These are phyloP conservation scores for Fusarium begoniae DNA, from an alignment of 2,329 filamentous ascomycete species.

Conservation along the genomic window DNA sequence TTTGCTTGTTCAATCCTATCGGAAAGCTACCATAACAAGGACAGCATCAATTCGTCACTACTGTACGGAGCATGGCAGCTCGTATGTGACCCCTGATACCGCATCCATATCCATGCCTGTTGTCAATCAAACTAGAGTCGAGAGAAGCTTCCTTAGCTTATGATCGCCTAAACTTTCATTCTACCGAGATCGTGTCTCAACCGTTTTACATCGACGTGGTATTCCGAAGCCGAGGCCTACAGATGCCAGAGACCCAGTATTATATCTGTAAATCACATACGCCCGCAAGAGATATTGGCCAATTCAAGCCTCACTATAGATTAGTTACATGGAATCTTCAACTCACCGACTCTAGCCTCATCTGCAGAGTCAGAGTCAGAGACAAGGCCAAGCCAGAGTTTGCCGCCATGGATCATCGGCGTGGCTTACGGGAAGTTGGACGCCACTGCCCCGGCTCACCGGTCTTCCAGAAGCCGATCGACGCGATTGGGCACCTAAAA, in stretches of 20 bases:
- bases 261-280: background rate
- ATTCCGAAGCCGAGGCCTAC: background rate
- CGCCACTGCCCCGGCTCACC: conserved; percentile 19
- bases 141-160: background rate
- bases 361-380: background rate
- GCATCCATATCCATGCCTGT: background rate
- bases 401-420: background rate
- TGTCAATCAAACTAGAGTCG: background rate
- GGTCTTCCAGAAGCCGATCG: conserved; percentile 24
- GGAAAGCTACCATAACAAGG: background rate
- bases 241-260: background rate
- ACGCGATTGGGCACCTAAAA: conserved; percentile 10
- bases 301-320: background rate
- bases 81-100: conserved; percentile 16
- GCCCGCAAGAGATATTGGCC: background rate
- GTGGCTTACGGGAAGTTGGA: conserved; percentile 10
- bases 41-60: background rate
- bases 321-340: background rate
- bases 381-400: background rate
- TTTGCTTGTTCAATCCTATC: background rate
- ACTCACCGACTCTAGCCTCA: conserved; percentile 10
- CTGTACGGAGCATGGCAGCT: background rate
- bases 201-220: conserved; percentile 7
- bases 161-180: background rate
- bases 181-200: background rate